These are phyloP conservation scores for Daphne laureola DNA, from an alignment of 441 rosid genomes.

Conservation along the genomic window DNA sequence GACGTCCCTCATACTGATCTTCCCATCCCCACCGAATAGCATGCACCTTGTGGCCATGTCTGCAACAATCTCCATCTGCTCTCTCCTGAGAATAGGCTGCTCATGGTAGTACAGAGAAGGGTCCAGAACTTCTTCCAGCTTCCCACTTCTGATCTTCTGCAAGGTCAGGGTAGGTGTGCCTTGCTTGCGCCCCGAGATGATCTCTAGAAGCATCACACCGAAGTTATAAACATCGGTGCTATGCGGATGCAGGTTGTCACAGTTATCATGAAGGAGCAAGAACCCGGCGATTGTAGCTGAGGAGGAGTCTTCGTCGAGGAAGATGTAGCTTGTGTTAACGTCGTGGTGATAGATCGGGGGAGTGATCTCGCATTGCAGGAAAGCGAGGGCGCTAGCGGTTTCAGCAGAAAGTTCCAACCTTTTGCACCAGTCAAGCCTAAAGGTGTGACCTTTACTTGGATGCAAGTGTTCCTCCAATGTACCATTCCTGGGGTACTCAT, in stretches of 20 bases:
- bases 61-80: conserved; percentile 61
- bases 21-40: conserved; percentile 67
- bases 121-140: conserved; percentile 65
- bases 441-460: conserved; percentile 15
- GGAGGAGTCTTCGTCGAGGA: conserved; percentile 48
- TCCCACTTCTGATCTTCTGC: conserved; percentile 46
- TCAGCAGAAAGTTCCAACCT: conserved; percentile 61
- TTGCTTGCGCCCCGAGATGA: conserved; percentile 48
- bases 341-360: conserved; percentile 59
- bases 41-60: conserved; percentile 71
- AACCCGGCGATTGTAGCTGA: conserved; percentile 63
- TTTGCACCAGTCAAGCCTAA: conserved; percentile 57
- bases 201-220: conserved; percentile 58
- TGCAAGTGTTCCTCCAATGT: conserved; percentile 44
- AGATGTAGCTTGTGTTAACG: conserved; percentile 42
- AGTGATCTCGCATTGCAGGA: conserved; percentile 50
- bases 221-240: conserved; percentile 48
- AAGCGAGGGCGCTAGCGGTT: conserved; percentile 51
- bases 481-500: conserved; percentile 68
- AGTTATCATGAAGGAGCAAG: conserved; percentile 24
- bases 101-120: conserved; percentile 59
- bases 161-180: conserved; percentile 36
- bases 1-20: conserved; percentile 60
- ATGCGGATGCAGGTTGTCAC: conserved; percentile 5
- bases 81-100: conserved; percentile 35